Conservation (phyloP, 225 moss, liverwort and hornwort species). For the Takakia lepidozioides region DNA sequence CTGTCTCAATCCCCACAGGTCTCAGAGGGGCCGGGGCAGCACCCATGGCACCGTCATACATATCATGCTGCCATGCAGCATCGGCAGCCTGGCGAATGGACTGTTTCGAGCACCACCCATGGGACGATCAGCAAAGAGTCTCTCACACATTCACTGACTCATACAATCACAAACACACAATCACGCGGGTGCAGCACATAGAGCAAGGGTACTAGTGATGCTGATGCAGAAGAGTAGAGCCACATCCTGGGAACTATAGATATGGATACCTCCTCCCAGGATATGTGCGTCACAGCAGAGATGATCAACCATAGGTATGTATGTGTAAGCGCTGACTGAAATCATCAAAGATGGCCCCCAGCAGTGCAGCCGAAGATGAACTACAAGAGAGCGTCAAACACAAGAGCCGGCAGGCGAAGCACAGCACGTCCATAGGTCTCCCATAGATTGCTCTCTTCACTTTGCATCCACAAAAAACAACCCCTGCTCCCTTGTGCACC, state of each 20-base stretch:
- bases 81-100: constrained; percentile 85
- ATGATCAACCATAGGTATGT: constrained; percentile 64
- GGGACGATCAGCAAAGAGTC: constrained; percentile 50
- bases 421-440: constrained; percentile 55
- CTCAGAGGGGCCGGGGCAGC: constrained; percentile 42
- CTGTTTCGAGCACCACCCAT: constrained; percentile 73
- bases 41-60: constrained; percentile 76
- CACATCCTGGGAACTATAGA: constrained; percentile 98
- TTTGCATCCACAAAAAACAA: constrained; percentile 54
- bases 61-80: constrained; percentile 92
- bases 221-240: constrained; percentile 86
- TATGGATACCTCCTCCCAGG: constrained; percentile 99
- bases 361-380: constrained; percentile 98
- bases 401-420: neutral
- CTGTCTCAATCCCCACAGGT: constrained; percentile 80
- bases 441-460: constrained; percentile 44
- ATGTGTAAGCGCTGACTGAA: constrained; percentile 57
- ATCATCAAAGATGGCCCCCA: constrained; percentile 61
- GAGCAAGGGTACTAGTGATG: constrained; percentile 49
- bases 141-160: constrained; percentile 20
- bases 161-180: constrained; percentile 25
- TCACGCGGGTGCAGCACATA: constrained; percentile 31
- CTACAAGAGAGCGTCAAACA: constrained; percentile 61
- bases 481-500: constrained; percentile 33
- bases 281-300: constrained; percentile 70